A percentile compares a stretch with the other conserved stretches of the same genome.
Conservation (phyloP, 1,284 basidiomycete genomes). For the Trametes sp. region DNA sequence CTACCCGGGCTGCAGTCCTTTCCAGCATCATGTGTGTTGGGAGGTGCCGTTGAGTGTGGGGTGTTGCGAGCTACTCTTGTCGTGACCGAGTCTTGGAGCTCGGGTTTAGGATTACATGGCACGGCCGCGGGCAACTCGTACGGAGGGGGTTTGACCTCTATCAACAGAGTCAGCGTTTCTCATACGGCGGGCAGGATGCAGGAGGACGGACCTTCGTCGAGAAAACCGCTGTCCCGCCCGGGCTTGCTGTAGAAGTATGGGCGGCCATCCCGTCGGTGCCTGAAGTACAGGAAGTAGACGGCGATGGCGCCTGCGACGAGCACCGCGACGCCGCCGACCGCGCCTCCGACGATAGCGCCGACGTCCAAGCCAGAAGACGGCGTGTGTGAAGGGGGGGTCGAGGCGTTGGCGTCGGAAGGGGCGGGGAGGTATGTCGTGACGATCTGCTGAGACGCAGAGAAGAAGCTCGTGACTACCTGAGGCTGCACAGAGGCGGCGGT, state of each 20-base stretch:
- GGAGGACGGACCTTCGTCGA: slow-evolving; percentile 18
- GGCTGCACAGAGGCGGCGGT: too few species aligned
- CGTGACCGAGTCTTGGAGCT: too few species aligned
- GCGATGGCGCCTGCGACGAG: slow-evolving; percentile 15
- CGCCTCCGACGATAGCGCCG: slow-evolving; percentile 30
- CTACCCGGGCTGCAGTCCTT: slow-evolving; percentile 26
- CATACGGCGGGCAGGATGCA: not conserved
- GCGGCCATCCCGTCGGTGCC: slow-evolving; percentile 11
- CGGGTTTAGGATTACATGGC: too few species aligned
- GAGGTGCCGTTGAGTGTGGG: slow-evolving; percentile 5
- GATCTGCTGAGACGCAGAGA: slow-evolving; percentile 10
- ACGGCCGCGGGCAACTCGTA: slow-evolving; percentile 9
- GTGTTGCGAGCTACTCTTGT: too few species aligned
- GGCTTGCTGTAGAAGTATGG: slow-evolving; percentile 24
- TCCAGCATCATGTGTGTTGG: slow-evolving; percentile 13
- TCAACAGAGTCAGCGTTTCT: not conserved
- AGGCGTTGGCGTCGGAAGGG: not conserved
- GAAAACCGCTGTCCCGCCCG: slow-evolving; percentile 14
- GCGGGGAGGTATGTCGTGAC: slow-evolving; percentile 13
- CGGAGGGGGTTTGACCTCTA: slow-evolving; percentile 23
- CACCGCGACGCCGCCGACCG: slow-evolving; percentile 25
- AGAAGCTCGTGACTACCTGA: too few species aligned
- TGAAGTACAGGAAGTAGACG: slow-evolving; percentile 25
- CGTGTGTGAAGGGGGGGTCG: not conserved
- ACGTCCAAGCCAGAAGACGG: slow-evolving; percentile 11